Evolutionary conservation across 768 basidiomycete species (phyloP).

Genomic region (Rubroboletus satanas): DNA sequence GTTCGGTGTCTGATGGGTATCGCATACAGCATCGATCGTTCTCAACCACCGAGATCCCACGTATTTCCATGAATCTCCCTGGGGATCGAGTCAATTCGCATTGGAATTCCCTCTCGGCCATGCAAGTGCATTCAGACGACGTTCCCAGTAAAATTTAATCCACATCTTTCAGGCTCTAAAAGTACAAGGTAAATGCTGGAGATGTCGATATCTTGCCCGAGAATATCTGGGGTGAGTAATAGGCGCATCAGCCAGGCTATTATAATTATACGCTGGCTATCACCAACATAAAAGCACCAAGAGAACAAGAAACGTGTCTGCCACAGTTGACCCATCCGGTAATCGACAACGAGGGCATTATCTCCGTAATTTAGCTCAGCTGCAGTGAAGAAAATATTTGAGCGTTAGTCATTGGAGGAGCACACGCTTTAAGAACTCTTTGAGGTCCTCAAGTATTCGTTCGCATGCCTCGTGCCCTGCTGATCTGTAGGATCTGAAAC

Average conservation of each 20-base stretch:
- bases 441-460: conserved; percentile 68
- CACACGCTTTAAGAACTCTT: conserved; percentile 62
- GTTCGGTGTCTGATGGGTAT: background rate
- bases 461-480: conserved; percentile 63
- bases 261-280: background rate
- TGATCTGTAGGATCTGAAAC: conserved; percentile 64
- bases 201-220: background rate
- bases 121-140: background rate
- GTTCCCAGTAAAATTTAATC: background rate
- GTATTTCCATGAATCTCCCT: background rate
- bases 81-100: background rate
- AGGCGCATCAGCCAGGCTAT: background rate
- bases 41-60: background rate
- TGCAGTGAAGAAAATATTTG: background rate
- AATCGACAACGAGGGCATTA: background rate
- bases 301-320: background rate
- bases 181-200: background rate
- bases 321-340: background rate
- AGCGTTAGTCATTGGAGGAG: conserved; percentile 34
- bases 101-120: background rate
- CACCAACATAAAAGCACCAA: background rate
- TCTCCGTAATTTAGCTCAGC: background rate
- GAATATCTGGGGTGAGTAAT: background rate
- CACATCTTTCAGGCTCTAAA: background rate
- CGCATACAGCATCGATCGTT: background rate